Percentiles rank a stretch among this genome's conserved stretches.
These are phyloP conservation scores for Wakefieldia striispora DNA, from an alignment of 768 basidiomycete species.

Conservation along the genomic window DNA sequence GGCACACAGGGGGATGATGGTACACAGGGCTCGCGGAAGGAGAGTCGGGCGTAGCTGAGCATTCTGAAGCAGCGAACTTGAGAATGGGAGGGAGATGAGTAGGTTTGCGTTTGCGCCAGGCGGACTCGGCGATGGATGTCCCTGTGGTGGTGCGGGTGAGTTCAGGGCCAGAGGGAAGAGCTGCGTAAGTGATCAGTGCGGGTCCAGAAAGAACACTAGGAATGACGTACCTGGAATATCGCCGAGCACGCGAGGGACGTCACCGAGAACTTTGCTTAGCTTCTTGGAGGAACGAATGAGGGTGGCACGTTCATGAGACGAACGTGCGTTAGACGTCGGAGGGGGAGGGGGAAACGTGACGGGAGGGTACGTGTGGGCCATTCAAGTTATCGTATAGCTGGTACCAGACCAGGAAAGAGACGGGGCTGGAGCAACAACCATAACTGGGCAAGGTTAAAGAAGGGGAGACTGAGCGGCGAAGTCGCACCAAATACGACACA, in stretches of 20 bases:
- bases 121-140: slow-evolving; percentile 9
- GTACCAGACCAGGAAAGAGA: slow-evolving; percentile 26
- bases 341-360: slow-evolving; percentile 36
- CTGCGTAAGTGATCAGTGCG: neutral
- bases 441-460: too few relatives aligned
- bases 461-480: too few relatives aligned
- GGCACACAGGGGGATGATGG: slow-evolving; percentile 10
- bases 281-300: slow-evolving; percentile 59
- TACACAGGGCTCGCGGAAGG: neutral
- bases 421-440: too few relatives aligned
- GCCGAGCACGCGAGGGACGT: slow-evolving; percentile 58
- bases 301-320: slow-evolving; percentile 48
- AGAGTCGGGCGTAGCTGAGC: slow-evolving; percentile 2
- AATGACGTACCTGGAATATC: neutral
- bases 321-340: slow-evolving; percentile 57
- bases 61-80: slow-evolving; percentile 8
- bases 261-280: slow-evolving; percentile 56
- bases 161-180: slow-evolving; percentile 2
- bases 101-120: slow-evolving; percentile 28
- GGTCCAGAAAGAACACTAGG: too few relatives aligned
- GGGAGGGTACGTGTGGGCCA: neutral
- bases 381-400: slow-evolving; percentile 6
- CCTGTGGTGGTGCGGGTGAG: neutral
- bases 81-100: slow-evolving; percentile 28
- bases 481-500: too few relatives aligned